Evolutionary conservation across 225 moss, liverwort and hornwort genomes (phyloP), one percentile per base, ranked within the genome.

Genomic region (Anthoceros angustus): DNA sequence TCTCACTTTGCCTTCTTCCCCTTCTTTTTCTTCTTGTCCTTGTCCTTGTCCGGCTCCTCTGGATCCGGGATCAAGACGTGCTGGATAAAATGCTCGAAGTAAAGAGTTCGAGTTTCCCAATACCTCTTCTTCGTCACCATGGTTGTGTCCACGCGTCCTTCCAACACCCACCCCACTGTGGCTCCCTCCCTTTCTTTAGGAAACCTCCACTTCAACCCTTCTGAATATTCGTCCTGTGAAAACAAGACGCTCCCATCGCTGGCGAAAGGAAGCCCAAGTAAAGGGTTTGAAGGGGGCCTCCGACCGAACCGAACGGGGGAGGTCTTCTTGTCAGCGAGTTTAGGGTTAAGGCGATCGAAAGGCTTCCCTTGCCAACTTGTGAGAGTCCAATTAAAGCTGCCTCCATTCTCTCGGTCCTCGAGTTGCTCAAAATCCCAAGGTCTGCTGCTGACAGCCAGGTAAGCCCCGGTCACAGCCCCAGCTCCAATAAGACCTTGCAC

Each of bases 391-490:
- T 72, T 81, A 69, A 71, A 81, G 62, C 81, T 84, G 15, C 84
- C 84, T 25, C 81, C 84, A n/a, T 77, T 74, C 46, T 84, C 84
- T 46, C 78, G 76, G 69, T 77, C 63, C 0, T 78, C 68, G 0
- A 84, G 78, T 71, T 84, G 81, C 75, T 84, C 84, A 76, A 84
- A 67, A 10, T 61, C 64, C 84, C 84, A 84, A 0, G 81, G 81
- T 67, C 75, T 80, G 9, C 76, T 84, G 23, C 74, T 76, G 0
- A 41, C 74, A 26, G 71, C 63, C 20, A 84, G 69, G n/a, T 42
- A 39, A 25, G 81, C 70, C 0, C 78, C 79, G 0, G 76, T 76
- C 12, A 74, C 66, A 5, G 80, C 76, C 3, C 71, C 71, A 0
- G 79, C 41, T 38, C 79, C 81, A 0, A 81, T 42, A 0, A 68